Percentiles rank a stretch among this genome's conserved stretches.
Conservation (phyloP, 2,329 filamentous ascomycete species). For the Diaporthe vexans region DNA sequence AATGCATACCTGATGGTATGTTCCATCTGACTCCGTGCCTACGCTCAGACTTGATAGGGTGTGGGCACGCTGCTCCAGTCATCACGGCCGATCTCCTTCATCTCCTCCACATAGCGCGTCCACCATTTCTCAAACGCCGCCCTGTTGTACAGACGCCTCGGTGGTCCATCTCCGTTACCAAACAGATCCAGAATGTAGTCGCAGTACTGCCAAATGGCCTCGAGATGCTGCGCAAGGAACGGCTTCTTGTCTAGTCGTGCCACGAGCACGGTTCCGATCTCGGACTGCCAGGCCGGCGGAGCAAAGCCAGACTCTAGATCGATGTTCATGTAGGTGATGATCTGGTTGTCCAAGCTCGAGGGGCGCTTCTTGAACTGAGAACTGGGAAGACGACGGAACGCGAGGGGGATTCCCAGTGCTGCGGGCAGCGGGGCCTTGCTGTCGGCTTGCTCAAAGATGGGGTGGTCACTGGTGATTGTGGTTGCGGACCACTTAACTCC, state of each 20-base stretch:
- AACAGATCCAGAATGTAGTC: background rate
- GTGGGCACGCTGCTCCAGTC: slow-evolving; percentile 1
- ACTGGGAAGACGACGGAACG: background rate
- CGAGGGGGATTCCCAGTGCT: background rate
- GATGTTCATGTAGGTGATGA: slow-evolving; percentile 15
- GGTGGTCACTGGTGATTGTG: background rate
- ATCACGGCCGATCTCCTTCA: background rate
- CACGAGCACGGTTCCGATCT: background rate
- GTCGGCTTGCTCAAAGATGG: slow-evolving; percentile 2
- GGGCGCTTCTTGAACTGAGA: background rate
- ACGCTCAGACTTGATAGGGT: background rate
- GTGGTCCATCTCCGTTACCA: background rate
- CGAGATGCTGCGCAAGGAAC: background rate
- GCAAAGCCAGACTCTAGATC: slow-evolving; percentile 1
- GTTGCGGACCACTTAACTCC: background rate
- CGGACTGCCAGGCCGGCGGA: background rate
- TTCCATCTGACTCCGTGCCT: background rate
- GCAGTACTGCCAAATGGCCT: slow-evolving; percentile 19
- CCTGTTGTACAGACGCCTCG: background rate
- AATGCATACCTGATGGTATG: background rate
- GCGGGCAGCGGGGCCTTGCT: background rate
- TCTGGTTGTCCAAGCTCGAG: slow-evolving; percentile 11
- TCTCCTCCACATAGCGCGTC: background rate
- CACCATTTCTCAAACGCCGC: slow-evolving; percentile 22
- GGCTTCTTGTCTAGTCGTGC: slow-evolving; percentile 12